Evolutionary conservation across 2,329 filamentous ascomycete genomes (phyloP).

Genomic region (Fonsecaea monophora): DNA sequence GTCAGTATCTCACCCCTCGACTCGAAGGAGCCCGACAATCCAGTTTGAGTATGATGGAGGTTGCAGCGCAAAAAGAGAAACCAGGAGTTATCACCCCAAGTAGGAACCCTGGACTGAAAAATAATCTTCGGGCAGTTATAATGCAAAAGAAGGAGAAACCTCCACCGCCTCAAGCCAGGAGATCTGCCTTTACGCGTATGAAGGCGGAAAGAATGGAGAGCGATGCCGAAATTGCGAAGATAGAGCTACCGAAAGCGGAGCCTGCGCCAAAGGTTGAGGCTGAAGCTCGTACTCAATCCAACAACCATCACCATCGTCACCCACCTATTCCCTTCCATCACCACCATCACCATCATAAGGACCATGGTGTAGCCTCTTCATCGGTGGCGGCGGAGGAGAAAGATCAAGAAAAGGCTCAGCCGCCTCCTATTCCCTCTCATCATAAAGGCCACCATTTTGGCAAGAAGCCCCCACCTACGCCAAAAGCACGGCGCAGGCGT

Average conservation of each 20-base stretch:
- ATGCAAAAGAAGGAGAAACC: slow-evolving; percentile 40
- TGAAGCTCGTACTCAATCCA: slow-evolving; percentile 2
- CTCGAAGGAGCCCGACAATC: slow-evolving; percentile 73
- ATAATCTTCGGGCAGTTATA: slow-evolving; percentile 36
- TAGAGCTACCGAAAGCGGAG: slow-evolving; percentile 11
- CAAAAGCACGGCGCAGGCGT: slow-evolving; percentile 53
- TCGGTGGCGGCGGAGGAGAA: slow-evolving; percentile 4
- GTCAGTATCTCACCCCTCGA: slow-evolving; percentile 43
- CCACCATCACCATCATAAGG: slow-evolving; percentile 19
- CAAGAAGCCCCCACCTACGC: slow-evolving; percentile 42
- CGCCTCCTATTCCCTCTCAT: slow-evolving; percentile 28
- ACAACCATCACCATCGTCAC: slow-evolving; percentile 22
- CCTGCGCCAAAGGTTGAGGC: slow-evolving; percentile 5
- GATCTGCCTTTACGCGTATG: slow-evolving; percentile 38
- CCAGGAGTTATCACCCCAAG: slow-evolving; percentile 83
- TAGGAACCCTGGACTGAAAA: slow-evolving; percentile 50
- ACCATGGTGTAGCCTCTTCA: slow-evolving; percentile 9
- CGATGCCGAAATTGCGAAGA: slow-evolving; percentile 29
- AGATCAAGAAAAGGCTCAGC: slow-evolving; percentile 22
- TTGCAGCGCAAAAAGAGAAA: slow-evolving; percentile 80
- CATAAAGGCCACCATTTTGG: slow-evolving; percentile 25
- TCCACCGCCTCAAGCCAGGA: slow-evolving; percentile 41
- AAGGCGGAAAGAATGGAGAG: slow-evolving; percentile 24
- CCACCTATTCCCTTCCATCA: slow-evolving; percentile 20
- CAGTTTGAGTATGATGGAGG: slow-evolving; percentile 75